phyloP scores from a whole-genome alignment of 2,329 filamentous ascomycete species.

The Monosporascus sp. region DNA sequence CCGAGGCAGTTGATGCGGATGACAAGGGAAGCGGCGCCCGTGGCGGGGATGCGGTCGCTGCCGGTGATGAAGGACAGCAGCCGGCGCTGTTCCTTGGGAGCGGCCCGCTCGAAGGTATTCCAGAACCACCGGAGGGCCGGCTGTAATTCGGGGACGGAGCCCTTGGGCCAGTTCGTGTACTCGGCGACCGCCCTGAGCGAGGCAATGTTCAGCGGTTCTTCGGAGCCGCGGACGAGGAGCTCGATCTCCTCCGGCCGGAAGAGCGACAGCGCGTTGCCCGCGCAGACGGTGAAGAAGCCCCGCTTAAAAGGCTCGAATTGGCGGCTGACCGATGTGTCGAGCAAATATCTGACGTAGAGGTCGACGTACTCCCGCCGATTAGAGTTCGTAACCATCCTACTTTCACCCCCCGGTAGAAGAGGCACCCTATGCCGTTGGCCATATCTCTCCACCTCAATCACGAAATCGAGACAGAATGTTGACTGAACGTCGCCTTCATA shows the following conservation, averaged over 20 bases:
- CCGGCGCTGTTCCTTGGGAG: slow-evolving; percentile 65
- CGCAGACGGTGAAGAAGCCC: slow-evolving; percentile 88
- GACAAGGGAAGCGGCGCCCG: slow-evolving; percentile 70
- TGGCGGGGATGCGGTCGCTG: slow-evolving; percentile 84
- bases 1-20: slow-evolving; percentile 74
- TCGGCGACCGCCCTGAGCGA: slow-evolving; percentile 70
- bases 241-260: slow-evolving; percentile 92
- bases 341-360: slow-evolving; percentile 71
- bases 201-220: slow-evolving; percentile 74
- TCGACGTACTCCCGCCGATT: slow-evolving; percentile 86
- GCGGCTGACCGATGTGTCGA: slow-evolving; percentile 70
- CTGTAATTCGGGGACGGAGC: slow-evolving; percentile 46
- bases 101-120: slow-evolving; percentile 67
- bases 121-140: slow-evolving; percentile 82
- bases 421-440: slow-evolving; percentile 62
- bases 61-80: slow-evolving; percentile 84
- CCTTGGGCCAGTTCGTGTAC: slow-evolving; percentile 72
- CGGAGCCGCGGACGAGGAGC: slow-evolving; percentile 76
- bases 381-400: slow-evolving; percentile 70
- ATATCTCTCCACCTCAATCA: slow-evolving; percentile 71
- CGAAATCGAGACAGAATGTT: slow-evolving; percentile 78
- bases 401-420: slow-evolving; percentile 69
- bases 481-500: slow-evolving; percentile 79
- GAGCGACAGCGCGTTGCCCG: slow-evolving; percentile 78
- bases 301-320: slow-evolving; percentile 94